Percentiles rank a stretch among this genome's conserved stretches.
These are phyloP conservation scores for Avena sativa DNA, from an alignment of 176 grass and related monocot genomes.

Conservation along the genomic window DNA sequence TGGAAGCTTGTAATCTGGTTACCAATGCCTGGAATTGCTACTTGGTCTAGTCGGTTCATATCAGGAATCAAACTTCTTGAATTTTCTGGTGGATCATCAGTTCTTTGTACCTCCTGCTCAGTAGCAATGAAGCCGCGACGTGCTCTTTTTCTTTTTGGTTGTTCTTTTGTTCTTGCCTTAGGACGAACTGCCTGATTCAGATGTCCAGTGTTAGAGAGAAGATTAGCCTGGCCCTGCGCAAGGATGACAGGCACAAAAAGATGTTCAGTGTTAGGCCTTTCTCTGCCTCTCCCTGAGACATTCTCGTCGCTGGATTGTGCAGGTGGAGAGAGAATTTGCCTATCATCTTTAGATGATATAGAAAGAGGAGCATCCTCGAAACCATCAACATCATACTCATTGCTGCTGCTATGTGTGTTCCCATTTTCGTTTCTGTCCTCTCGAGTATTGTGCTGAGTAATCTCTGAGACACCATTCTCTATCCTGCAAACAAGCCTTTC, in stretches of 20 bases:
- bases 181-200: slow-evolving; percentile 32
- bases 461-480: slow-evolving; percentile 70
- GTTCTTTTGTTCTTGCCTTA: slow-evolving; percentile 44
- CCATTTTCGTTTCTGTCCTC: slow-evolving; percentile 49
- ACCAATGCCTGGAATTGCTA: slow-evolving; percentile 42
- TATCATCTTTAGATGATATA: slow-evolving; percentile 79
- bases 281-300: slow-evolving; percentile 27
- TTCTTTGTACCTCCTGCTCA: slow-evolving; percentile 39
- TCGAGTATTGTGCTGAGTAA: slow-evolving; percentile 53
- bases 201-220: background rate
- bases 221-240: too few species aligned
- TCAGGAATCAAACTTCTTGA: slow-evolving; percentile 67
- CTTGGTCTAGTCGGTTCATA: slow-evolving; percentile 60
- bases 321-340: slow-evolving; percentile 45
- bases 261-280: slow-evolving; percentile 21
- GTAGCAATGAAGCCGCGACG: slow-evolving; percentile 12
- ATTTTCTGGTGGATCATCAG: slow-evolving; percentile 43
- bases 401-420: slow-evolving; percentile 64
- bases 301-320: slow-evolving; percentile 44
- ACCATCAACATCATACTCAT: slow-evolving; percentile 88
- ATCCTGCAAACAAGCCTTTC: slow-evolving; percentile 64
- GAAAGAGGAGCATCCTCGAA: slow-evolving; percentile 68
- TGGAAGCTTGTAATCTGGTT: slow-evolving; percentile 51
- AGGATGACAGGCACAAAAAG: too few species aligned
- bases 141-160: slow-evolving; percentile 58